These are phyloP conservation scores for Musa troglodytarum DNA, from an alignment of 176 grass and related monocot species.

Conservation along the genomic window DNA sequence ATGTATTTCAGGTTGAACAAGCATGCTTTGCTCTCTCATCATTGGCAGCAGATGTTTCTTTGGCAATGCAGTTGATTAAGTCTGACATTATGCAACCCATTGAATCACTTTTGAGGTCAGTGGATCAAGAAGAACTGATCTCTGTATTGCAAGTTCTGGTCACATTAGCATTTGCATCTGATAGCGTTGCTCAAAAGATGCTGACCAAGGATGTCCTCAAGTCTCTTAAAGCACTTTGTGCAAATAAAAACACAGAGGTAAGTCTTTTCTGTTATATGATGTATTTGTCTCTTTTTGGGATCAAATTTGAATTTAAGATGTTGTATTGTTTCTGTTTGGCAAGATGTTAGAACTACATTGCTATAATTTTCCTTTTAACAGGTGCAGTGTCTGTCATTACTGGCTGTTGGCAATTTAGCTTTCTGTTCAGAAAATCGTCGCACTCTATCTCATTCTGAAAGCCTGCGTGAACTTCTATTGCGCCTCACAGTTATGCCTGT, in stretches of 20 bases:
- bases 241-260: conserved; percentile 87
- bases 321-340: conserved; percentile 18
- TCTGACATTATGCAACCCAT: conserved; percentile 91
- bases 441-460: conserved; percentile 78
- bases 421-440: conserved; percentile 94
- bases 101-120: conserved; percentile 79
- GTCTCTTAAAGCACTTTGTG: conserved; percentile 88
- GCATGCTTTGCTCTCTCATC: conserved; percentile 85
- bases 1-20: conserved; percentile 70
- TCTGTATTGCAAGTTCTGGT: conserved; percentile 89
- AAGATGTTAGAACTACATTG: neutral
- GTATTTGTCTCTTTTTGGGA: conserved; percentile 67
- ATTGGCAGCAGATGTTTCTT: conserved; percentile 67
- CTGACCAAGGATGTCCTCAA: conserved; percentile 80
- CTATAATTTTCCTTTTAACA: conserved; percentile 35
- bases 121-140: conserved; percentile 77
- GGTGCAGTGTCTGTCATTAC: conserved; percentile 88
- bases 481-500: conserved; percentile 64
- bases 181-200: conserved; percentile 94
- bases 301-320: conserved; percentile 33
- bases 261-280: conserved; percentile 9
- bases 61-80: conserved; percentile 76
- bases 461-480: conserved; percentile 74
- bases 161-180: conserved; percentile 88
- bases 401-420: conserved; percentile 96